Evolutionary conservation across 345 rosid species (phyloP), one percentile per base, ranked within the genome.

Genomic region (Camelina neglecta): DNA sequence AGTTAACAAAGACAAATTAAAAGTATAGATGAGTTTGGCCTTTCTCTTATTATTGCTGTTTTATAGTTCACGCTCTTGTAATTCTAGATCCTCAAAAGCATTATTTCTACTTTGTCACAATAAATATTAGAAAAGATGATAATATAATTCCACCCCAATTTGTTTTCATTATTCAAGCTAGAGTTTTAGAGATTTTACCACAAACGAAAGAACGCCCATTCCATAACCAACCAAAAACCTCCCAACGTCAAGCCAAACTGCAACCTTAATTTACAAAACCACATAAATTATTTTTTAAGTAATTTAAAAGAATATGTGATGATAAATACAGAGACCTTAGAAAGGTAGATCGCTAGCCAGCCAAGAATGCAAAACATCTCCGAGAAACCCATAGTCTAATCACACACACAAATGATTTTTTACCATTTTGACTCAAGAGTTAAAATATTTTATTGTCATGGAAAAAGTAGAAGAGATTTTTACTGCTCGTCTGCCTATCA

Each of bases 131-230:
- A 21, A 21, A 21, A 21, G 23, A 21, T 21, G 23, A 21, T 1
- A 21, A 21, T 1, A 21, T 21, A 21, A 21, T 21, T 21, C 23
- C 23, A 21, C 23, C 18, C 18, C 5, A 55, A 9, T 13, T 21
- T 31, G 6, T 49, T 49, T 24, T 24, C 47, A 66, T 50, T 16
- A 33, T 31, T 35, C 45, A 33, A 29, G 29, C 31, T 7, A 56
- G 3, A 61, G 63, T 60, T 35, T 47, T 16, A 62, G 20, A 51
- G 15, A 75, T 29, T 81, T 65, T 90, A 92, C 96, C 90, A 86
- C 96, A 69, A 82, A 92, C 4, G 96, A 88, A 60, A 90, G 83
- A 2, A 90, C 69, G 49, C 96, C 97, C 84, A 92, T 85, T 55
- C 93, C 97, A 39, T 77, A 86, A 69, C 97, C 96, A 7, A 87